Conservation (phyloP, 331 rosid species). For the Malus hybrid region DNA sequence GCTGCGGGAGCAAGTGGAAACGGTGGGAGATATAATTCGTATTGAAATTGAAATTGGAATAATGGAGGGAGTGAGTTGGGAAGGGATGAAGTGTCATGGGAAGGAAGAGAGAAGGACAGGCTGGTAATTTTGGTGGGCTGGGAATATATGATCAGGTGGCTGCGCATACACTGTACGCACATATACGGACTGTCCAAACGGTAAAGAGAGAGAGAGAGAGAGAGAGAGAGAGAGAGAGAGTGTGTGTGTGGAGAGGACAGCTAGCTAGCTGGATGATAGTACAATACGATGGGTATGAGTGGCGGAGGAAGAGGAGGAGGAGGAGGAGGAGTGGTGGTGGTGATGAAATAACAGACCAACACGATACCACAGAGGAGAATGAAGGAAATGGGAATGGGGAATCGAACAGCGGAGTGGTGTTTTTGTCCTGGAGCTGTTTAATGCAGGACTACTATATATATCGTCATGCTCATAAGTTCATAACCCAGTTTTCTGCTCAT, state of each 20-base stretch:
- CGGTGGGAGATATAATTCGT: not conserved
- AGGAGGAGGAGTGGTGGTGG: not conserved
- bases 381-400: not conserved
- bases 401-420: not conserved
- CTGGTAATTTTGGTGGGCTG: constrained; percentile 3
- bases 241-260: not conserved
- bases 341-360: not conserved
- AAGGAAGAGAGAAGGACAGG: not conserved
- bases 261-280: not conserved
- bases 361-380: not conserved
- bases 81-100: constrained; percentile 24
- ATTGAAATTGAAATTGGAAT: not conserved
- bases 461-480: not conserved
- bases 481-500: not conserved
- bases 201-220: not conserved
- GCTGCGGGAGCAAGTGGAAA: not conserved
- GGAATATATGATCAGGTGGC: not conserved
- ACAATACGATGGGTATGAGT: not conserved
- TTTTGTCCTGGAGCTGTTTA: not conserved
- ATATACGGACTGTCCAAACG: not conserved
- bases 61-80: constrained; percentile 6
- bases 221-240: too few species aligned
- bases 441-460: not conserved
- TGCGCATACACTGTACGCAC: not conserved
- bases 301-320: too few species aligned